A percentile compares a stretch with the other conserved stretches of the same genome.
Conservation (phyloP, 371 early-diverging fungal genomes). For the Amoeboaphelidium protococcarum region DNA sequence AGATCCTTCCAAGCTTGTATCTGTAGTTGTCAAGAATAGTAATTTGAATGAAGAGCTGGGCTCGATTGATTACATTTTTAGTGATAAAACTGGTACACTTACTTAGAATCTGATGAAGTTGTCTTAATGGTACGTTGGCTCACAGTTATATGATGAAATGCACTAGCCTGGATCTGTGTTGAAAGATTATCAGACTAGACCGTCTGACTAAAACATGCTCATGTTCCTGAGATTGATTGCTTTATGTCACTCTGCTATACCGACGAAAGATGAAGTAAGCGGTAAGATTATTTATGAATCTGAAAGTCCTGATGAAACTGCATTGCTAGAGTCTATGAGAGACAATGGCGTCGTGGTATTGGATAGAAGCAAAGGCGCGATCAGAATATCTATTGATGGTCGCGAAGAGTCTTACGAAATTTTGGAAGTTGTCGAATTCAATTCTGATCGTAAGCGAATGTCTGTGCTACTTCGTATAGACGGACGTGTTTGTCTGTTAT, state of each 20-base stretch:
- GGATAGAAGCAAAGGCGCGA: not conserved
- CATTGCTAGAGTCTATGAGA: constrained; percentile 12
- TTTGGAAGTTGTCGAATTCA: constrained; percentile 4
- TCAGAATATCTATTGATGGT: not conserved
- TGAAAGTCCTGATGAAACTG: constrained; percentile 20
- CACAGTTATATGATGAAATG: not conserved
- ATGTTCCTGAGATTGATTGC: not conserved
- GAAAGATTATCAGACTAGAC: not conserved
- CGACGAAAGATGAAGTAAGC: no score
- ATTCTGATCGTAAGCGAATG: constrained; percentile 4
- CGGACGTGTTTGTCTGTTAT: not conserved
- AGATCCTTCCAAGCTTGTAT: no score
- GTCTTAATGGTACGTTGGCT: constrained; percentile 3
- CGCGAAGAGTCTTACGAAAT: not conserved
- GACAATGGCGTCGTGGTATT: constrained; percentile 8
- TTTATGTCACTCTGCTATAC: not conserved
- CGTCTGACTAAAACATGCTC: not conserved
- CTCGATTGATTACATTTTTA: constrained; percentile 17
- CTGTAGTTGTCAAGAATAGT: no score
- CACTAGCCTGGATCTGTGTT: not conserved
- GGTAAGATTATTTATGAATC: constrained; percentile 11
- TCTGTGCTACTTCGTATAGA: not conserved
- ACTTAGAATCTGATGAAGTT: constrained; percentile 21
- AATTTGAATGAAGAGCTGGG: constrained; percentile 39
- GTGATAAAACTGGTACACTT: constrained; percentile 26